Conservation (phyloP, 2,329 filamentous ascomycete genomes). For the Sporothrix humicola region DNA sequence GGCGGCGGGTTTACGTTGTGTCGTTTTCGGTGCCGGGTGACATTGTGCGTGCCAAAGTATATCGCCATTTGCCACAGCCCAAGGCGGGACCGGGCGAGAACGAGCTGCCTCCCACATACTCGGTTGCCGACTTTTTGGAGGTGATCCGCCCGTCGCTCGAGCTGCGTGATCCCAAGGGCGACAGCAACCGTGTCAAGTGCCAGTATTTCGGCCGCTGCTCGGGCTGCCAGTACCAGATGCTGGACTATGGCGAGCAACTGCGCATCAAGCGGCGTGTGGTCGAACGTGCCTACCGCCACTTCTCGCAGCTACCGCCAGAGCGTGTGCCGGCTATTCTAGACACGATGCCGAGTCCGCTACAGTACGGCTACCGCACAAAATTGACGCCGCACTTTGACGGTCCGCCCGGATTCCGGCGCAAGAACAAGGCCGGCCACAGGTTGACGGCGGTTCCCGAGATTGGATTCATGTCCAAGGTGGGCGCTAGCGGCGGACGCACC, state of each 20-base stretch:
- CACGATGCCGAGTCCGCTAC: constrained; percentile 86
- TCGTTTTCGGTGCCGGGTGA: constrained; percentile 91
- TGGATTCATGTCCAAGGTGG: constrained; percentile 82
- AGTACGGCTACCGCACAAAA: constrained; percentile 96
- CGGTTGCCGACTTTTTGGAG: constrained; percentile 80
- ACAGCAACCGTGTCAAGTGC: constrained; percentile 78
- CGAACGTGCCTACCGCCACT: constrained; percentile 89
- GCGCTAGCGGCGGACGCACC: constrained; percentile 61
- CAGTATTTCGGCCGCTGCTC: constrained; percentile 86
- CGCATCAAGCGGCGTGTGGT: constrained; percentile 83
- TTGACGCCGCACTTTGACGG: constrained; percentile 95
- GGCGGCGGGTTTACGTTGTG: constrained; percentile 75
- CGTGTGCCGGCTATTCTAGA: constrained; percentile 77
- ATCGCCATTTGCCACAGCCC: constrained; percentile 67
- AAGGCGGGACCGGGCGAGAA: background rate
- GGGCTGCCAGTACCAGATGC: constrained; percentile 97
- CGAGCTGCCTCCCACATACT: constrained; percentile 60
- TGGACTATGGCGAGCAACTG: constrained; percentile 86
- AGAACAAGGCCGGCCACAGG: constrained; percentile 49
- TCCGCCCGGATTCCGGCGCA: constrained; percentile 60
- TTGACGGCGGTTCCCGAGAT: constrained; percentile 75
- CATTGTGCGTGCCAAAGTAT: constrained; percentile 75
- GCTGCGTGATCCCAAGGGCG: constrained; percentile 61
- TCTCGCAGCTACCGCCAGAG: constrained; percentile 79
- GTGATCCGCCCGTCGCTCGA: constrained; percentile 69